Evolutionary conservation across 106 monocot species (phyloP), one percentile per base, ranked within the genome.

Genomic region (Xerophyta viscosa): DNA sequence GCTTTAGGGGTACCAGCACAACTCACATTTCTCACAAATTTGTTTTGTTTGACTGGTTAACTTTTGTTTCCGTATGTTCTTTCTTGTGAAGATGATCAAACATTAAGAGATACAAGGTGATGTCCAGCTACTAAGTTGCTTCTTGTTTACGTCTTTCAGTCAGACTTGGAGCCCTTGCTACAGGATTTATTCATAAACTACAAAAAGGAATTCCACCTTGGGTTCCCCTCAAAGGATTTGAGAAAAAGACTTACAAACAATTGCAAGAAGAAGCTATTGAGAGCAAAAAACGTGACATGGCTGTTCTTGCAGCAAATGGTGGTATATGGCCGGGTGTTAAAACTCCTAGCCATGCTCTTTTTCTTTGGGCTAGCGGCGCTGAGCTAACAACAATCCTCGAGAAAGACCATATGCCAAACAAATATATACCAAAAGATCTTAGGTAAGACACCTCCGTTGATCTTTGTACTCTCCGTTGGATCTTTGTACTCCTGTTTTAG

Each of bases 301-400:
- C 88, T 48, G 88, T 89, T 20, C 88, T 89, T 62, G 64, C 70
- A 64, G 88, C 88, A 42, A 89, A 89, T 60, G 72, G 65, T 66
- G 88, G 88, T 15, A 57, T 89, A 31, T 89, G 83, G 88, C 88
- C 88, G 36, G 88, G 88, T 18, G 83, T 83, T 20, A 83, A 52
- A 68, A 83, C 61, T 48, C 88, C 88, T 52, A 89, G 88, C 63
- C 79, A 89, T 74, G 88, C 88, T 9, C 53, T 89, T 14, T 89
- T 89, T 65, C 83, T 89, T 57, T 89, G 88, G 88, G 88, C 88
- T 14, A 80, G 88, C 68, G 88, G 88, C 11, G 70, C 83, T 57
- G 83, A 89, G 61, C 79, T 89, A 6, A 89, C 88, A 23, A 61
- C 76, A 44, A 71, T 80, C 45, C 54, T 89, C 56, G 83, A 89